These are phyloP conservation scores for Chlamydomonas incerta DNA, from an alignment of 139 green algal genomes.

Conservation along the genomic window DNA sequence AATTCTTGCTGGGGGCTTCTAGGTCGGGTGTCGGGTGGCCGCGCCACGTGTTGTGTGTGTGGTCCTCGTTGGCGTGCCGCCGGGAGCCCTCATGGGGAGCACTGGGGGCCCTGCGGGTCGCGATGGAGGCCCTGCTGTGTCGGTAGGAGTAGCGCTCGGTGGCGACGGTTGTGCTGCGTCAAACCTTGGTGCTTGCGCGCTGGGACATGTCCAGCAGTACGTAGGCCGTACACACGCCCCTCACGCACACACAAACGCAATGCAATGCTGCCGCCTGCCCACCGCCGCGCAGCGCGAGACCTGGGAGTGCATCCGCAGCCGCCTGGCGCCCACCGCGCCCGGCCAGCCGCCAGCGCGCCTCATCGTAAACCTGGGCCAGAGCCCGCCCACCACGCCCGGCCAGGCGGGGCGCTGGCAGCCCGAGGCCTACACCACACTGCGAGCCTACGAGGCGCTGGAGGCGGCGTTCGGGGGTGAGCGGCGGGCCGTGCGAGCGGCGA, in stretches of 20 bases:
- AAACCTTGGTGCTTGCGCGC: no score
- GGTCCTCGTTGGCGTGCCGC: background rate
- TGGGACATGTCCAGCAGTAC: no score
- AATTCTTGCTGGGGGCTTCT: no score
- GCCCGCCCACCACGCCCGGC: background rate
- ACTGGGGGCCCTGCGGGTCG: no score
- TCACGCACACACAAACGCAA: no score
- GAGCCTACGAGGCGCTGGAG: constrained; percentile 1
- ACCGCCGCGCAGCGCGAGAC: background rate
- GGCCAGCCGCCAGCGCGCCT: background rate
- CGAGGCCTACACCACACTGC: constrained; percentile 3
- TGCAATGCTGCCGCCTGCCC: no score
- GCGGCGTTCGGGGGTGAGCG: background rate
- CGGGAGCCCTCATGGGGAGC: background rate
- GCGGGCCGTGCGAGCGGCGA: no score
- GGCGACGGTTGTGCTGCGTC: no score
- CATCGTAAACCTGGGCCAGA: constrained; percentile 2
- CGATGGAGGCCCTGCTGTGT: no score
- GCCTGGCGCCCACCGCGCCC: background rate
- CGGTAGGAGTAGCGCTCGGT: no score
- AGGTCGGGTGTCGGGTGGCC: no score
- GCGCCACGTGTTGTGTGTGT: background rate
- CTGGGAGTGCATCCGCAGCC: background rate
- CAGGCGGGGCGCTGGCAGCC: background rate
- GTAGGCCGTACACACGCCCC: no score